Base-by-base conservation (phyloP, 2,329 filamentous ascomycete genomes). In the Xylariaceae sp. region DNA sequence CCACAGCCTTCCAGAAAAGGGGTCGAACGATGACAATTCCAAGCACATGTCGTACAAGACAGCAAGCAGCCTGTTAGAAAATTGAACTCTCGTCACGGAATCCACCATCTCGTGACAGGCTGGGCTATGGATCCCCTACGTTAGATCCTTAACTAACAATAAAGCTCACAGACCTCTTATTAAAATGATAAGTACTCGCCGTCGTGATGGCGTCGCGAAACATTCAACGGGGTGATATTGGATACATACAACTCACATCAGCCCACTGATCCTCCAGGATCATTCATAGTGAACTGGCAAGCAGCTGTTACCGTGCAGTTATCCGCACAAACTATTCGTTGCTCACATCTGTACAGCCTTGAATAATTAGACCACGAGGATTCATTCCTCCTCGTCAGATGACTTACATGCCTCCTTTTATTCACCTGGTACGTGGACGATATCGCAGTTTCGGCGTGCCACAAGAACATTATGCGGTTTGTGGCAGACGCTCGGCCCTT, bases 401-500 rank as follows among this genome's bases (percentile, higher is more conserved):
- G 24, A 23, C 52, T 24, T 44, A 44, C 24, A 7, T 21, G 11
- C 36, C 46, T 37, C 43, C 8, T 36, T 31, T 28, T 19, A 6
- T 29, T 21, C 24, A 28, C n/a, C 19, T 19, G 14, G 21, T 9
- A 26, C 43, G 24, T 40, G 24, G n/a, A 34, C 8, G 23, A 24
- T 48, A 24, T 24, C 39, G 21, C 19, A 8, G 17, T 43, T 36
- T 37, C 43, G 23, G 39, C 28, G 51, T 55, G 4, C 31, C 29
- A 60, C 48, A 29, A 44, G 12, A 29, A 44, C 43, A 46, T 19
- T 17, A 46, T 14, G 40, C 46, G 56, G 56, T 39, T 51, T 11
- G 23, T 41, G 14, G 56, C 51, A 58, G 46, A 36, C 39, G n/a
- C 37, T 31, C 49, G 44, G 48, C 44, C 43, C 43, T 44, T 43